Evolutionary conservation across 2,329 filamentous ascomycete genomes (phyloP), one percentile per base, ranked within the genome.

Genomic region (Dactylellina drechsleri): DNA sequence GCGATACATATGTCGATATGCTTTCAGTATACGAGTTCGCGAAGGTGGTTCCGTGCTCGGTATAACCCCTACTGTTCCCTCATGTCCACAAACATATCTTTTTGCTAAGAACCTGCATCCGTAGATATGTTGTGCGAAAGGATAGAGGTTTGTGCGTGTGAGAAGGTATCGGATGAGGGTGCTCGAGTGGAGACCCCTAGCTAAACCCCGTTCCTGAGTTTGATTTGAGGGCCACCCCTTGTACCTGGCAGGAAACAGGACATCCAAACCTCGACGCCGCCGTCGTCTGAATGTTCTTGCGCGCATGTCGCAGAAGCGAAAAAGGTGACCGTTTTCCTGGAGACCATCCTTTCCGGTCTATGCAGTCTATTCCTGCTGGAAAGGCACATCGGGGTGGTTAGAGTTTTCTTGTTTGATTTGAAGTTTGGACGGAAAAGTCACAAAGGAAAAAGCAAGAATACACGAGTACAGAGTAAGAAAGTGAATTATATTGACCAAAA

Each of bases 391-490:
- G 36, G 36, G 36, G 40, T 36, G 52, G n/a, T 43, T 45, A 54
- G 50, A 56, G 40, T 65, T 52, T 50, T 20, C 16, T 60, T 60
- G 23, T n/a, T 40, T 20, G 23, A 18, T 59, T 45, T 66, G 64
- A 67, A 67, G 70, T 74, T 74, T 74, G 70, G 57, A 74, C 70
- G 62, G 70, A 74, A 67, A 47, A 62, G 57, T 67, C 62, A 67
- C 57, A 18, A 47, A 47, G 13, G 62, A 74, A 67, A 74, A 74
- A 74, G 62, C 62, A 74, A 67, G 45, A 26, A 16, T n/a, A n/a
- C 12, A 31, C 10, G 28, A 36, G 5, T 36, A 3, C 5, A 36
- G 5, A 7, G 10, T 4, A 36, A 36, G 10, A 4, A 36, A 7
- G 5, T 36, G 6, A 36, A 7, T 36, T 7, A 36, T 36, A 7